A percentile compares a stretch with the other conserved stretches of the same genome.
phyloP scores from a whole-genome alignment of 257 asterid genomes.

The Solanum peruvianum region DNA sequence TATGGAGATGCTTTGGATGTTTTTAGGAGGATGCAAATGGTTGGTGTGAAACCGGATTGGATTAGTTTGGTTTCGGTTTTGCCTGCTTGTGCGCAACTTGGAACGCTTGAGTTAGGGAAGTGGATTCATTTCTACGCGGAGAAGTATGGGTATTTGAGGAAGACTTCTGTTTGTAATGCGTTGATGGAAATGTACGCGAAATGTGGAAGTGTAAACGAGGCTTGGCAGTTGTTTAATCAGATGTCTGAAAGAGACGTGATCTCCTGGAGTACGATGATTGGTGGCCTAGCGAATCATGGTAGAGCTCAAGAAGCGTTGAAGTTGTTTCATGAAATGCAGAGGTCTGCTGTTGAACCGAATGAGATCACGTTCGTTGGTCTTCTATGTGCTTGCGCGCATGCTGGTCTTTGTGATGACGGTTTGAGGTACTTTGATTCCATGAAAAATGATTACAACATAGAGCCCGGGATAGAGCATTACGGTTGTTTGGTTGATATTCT shows the following conservation, averaged over 20 bases:
- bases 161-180: slow-evolving; percentile 48
- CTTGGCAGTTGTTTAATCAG: slow-evolving; percentile 41
- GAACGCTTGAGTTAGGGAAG: slow-evolving; percentile 65
- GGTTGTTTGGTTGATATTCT: slow-evolving; percentile 11
- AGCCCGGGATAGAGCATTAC: slow-evolving; percentile 22
- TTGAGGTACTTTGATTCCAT: slow-evolving; percentile 44
- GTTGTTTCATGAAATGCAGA: slow-evolving; percentile 44
- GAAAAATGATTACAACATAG: slow-evolving; percentile 26
- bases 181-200: slow-evolving; percentile 75
- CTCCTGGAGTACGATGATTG: slow-evolving; percentile 73
- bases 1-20: slow-evolving; percentile 52
- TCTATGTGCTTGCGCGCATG: slow-evolving; percentile 73
- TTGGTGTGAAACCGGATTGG: slow-evolving; percentile 68
- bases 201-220: slow-evolving; percentile 54
- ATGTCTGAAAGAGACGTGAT: slow-evolving; percentile 49
- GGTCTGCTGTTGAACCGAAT: slow-evolving; percentile 38
- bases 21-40: slow-evolving; percentile 59
- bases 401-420: slow-evolving; percentile 55
- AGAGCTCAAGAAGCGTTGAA: slow-evolving; percentile 50
- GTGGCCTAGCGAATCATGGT: slow-evolving; percentile 73
- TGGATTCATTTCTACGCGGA: slow-evolving; percentile 67
- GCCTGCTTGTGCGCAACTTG: slow-evolving; percentile 66
- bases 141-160: slow-evolving; percentile 34
- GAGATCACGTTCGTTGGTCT: slow-evolving; percentile 67
- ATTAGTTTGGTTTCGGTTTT: slow-evolving; percentile 55